Conservation (phyloP, 2,329 filamentous ascomycete genomes). For the Aspergillus pseudotamarii region DNA sequence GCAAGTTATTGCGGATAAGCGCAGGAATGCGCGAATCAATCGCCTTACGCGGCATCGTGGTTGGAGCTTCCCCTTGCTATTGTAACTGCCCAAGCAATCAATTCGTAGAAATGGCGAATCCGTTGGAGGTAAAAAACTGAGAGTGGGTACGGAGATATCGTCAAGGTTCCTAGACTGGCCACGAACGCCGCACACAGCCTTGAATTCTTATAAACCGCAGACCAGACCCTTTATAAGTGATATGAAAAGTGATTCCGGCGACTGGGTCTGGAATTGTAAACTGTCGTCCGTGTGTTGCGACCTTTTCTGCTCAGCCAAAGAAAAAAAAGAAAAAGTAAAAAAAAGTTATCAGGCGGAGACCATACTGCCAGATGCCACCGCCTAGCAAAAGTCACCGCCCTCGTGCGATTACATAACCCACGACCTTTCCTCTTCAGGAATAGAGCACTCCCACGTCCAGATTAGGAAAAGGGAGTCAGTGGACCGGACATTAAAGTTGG, state of each 20-base stretch:
- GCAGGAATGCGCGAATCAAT: conserved; percentile 89
- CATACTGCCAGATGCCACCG: conserved; percentile 27
- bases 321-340: conserved; percentile 31
- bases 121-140: background rate
- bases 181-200: conserved; percentile 4
- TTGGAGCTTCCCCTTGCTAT: background rate
- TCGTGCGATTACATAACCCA: background rate
- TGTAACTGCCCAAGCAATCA: background rate
- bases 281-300: background rate
- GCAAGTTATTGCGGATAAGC: conserved; percentile 86
- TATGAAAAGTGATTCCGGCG: conserved; percentile 3
- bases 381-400: conserved; percentile 24
- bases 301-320: background rate
- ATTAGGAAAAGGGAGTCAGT: background rate
- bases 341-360: conserved; percentile 27
- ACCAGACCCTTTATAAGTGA: conserved; percentile 7
- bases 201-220: background rate
- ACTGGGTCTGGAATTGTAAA: conserved; percentile 7
- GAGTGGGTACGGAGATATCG: conserved; percentile 1
- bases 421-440: background rate
- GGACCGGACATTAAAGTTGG: background rate
- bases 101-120: background rate
- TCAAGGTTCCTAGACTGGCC: background rate
- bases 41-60: conserved; percentile 49
- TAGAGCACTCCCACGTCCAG: background rate